phyloP scores from a whole-genome alignment of 805 yeast species.

The Candida insectalens region DNA sequence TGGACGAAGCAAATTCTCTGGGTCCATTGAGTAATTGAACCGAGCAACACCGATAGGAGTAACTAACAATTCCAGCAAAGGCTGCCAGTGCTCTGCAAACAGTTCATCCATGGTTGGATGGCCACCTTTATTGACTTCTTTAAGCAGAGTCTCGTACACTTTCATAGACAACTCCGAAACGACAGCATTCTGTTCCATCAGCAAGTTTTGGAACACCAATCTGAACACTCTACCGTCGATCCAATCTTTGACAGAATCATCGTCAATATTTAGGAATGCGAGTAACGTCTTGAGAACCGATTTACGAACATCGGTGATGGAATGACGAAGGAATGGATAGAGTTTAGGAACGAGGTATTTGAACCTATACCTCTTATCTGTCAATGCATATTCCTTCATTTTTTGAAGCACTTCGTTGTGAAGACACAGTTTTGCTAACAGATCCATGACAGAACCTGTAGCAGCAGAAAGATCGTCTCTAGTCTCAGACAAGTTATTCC shows the following conservation, averaged over 20 bases:
- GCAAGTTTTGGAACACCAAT: constrained; percentile 73
- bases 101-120: constrained; percentile 38
- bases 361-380: constrained; percentile 49
- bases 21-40: constrained; percentile 76
- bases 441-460: constrained; percentile 92
- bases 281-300: constrained; percentile 75
- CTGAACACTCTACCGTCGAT: constrained; percentile 65
- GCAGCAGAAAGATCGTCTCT: constrained; percentile 92
- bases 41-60: constrained; percentile 95
- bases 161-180: constrained; percentile 54
- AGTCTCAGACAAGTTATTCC: constrained; percentile 79
- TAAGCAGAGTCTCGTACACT: constrained; percentile 50
- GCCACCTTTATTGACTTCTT: constrained; percentile 27
- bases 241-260: constrained; percentile 49
- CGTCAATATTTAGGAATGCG: constrained; percentile 58
- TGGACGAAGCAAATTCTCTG: constrained; percentile 66
- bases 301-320: constrained; percentile 82
- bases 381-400: constrained; percentile 51
- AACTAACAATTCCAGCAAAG: constrained; percentile 60
- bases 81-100: constrained; percentile 47
- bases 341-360: constrained; percentile 77
- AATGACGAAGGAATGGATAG: constrained; percentile 88
- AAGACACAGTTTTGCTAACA: constrained; percentile 78
- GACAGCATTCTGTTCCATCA: constrained; percentile 79
- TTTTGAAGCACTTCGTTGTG: constrained; percentile 67